Conservation (phyloP, 768 basidiomycete genomes). For the Panus rudis region DNA sequence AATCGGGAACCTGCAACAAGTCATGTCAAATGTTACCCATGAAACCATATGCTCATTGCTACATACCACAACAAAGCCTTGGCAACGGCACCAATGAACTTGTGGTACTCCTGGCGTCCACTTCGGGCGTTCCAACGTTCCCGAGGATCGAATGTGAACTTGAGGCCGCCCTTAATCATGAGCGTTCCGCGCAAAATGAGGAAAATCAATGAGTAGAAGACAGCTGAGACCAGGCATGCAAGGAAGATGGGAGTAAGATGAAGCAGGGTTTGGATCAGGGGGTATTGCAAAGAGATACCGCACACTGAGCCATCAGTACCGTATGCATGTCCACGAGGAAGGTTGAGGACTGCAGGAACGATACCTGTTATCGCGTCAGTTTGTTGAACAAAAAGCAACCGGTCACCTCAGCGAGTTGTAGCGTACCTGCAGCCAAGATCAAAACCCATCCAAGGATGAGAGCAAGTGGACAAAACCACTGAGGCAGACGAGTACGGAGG, state of each 20-base stretch:
- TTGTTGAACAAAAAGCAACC: neutral
- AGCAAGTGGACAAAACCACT: constrained; percentile 35
- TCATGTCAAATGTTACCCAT: constrained; percentile 5
- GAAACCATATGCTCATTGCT: constrained; percentile 1
- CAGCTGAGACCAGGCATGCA: constrained; percentile 44
- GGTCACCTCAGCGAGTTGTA: constrained; percentile 1
- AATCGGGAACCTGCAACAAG: constrained; percentile 45
- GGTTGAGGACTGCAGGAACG: constrained; percentile 25
- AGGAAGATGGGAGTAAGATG: constrained; percentile 60
- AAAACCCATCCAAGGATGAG: constrained; percentile 49
- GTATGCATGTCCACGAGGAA: constrained; percentile 40
- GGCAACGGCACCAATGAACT: constrained; percentile 55
- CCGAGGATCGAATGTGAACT: constrained; percentile 40
- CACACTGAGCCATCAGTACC: constrained; percentile 48
- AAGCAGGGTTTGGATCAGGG: constrained; percentile 40
- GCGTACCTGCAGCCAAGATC: constrained; percentile 44
- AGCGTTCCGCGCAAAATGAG: constrained; percentile 54
- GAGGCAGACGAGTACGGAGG: constrained; percentile 45
- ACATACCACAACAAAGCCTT: constrained; percentile 66
- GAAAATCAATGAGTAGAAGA: constrained; percentile 56
- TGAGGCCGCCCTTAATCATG: constrained; percentile 42
- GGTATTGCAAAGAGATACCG: constrained; percentile 37
- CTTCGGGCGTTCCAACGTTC: constrained; percentile 33
- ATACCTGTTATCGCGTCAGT: constrained; percentile 10
- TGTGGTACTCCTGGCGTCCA: constrained; percentile 43